Evolutionary conservation across 2,329 filamentous ascomycete genomes (phyloP), one percentile per base, ranked within the genome.

Genomic region (Cercospora citrullina): DNA sequence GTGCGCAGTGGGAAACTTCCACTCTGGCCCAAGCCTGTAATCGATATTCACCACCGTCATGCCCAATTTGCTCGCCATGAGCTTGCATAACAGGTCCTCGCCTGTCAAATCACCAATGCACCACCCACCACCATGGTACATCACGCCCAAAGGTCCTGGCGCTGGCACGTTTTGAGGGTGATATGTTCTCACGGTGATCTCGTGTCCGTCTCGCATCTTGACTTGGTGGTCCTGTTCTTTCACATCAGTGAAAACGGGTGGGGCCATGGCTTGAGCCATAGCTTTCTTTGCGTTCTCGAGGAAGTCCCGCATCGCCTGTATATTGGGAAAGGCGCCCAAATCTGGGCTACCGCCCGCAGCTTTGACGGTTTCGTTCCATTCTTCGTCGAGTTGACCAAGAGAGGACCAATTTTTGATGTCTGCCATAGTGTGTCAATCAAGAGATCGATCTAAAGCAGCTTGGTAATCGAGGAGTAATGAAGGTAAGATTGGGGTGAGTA

Each of bases 1-100:
- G 1, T 86, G 76, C 3, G 81, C 81, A 1, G 75, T 77, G 0
- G 85, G 85, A 66, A 86, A 87, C 26, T 78, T 76, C 69, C 85
- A 77, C 66, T 85, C 84, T 0, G 85, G 85, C 7, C 84, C 84
- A 33, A 85, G 79, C 1, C 85, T 78, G 70, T 87, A 86, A 18
- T 84, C 83, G 4, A 86, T 79, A 66, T 83, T 83, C 7, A 86
- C 77, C 16, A 82, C 82, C 0, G 84, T 78, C 28, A 80, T 75
- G 0, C 78, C 75, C 21, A 81, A 67, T 30, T 80, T 76, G 8
- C 73, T 67, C 0, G 76, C 75, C 63, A 84, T 78, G 68, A 77
- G 75, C 8, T 81, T 76, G 67, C 80, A 83, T 21, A 81, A 78
- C 12, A 77, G 60, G 67, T 82, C 81, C 65, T 84, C 82, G 21